Evolutionary conservation across 805 yeast genomes (phyloP), one percentile per base, ranked within the genome.

Genomic region (Teunomyces lycoperdinae): DNA sequence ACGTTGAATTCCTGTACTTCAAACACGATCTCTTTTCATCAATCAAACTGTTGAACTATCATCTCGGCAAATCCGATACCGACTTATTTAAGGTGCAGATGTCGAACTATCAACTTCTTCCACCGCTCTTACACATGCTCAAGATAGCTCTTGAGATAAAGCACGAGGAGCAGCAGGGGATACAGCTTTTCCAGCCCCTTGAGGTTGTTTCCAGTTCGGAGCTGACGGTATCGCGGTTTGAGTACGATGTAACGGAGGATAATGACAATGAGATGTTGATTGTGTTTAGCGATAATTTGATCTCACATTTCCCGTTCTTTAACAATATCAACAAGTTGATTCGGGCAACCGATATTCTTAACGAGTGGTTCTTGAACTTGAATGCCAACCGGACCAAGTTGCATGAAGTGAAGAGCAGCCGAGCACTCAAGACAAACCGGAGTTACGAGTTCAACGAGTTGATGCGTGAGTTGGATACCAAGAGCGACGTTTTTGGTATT

Each of bases 31-130:
- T 58, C 5, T 52, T 50, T 20, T 53, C 48, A 4, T 48, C 61
- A 5, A 53, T 61, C 13, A 55, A 47, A 16, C 47, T 42, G 8
- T 51, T 59, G 32, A 61, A 54, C 42, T 35, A 45, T 9, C 44
- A 31, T 27, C 48, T 53, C 43, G 29, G 36, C 9, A 40, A 31
- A 5, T 45, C 53, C 7, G 55, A 53, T 33, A 33, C 35, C 14
- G 55, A 58, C 42, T 47, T 61, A 35, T 50, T 53, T 47, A 60
- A 63, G 43, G 51, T 67, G 13, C 55, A 53, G 26, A 44, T 56
- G 49, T 60, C 68, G 26, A 68, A 67, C 45, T 64, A 61, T 52
- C 70, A 67, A 44, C 44, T 66, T 14, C 52, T 64, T 14, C 68
- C 66, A n/a, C 68, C 64, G 27, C 52, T 68, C 13, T 52, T 68